These are phyloP conservation scores for Boletellus ananas DNA, from an alignment of 768 basidiomycete genomes.

Conservation along the genomic window DNA sequence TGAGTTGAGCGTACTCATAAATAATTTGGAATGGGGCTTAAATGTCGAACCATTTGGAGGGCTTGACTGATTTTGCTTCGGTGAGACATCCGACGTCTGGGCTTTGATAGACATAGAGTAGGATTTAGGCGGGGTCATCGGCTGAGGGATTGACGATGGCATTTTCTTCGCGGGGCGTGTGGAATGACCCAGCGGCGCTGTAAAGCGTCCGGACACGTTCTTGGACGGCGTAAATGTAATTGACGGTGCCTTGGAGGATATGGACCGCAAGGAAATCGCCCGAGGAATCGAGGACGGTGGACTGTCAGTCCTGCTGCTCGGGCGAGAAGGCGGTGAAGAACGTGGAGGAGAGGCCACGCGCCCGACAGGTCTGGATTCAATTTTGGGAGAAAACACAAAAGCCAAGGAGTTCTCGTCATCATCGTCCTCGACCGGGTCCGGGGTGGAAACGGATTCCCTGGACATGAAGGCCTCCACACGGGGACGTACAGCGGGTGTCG, in stretches of 20 bases:
- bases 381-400: constrained; percentile 24
- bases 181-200: constrained; percentile 22
- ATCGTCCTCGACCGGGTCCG: constrained; percentile 18
- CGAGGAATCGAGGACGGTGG: constrained; percentile 55
- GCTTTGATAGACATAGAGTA: constrained; percentile 28
- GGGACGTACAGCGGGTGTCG: constrained; percentile 19
- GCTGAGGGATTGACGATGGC: constrained; percentile 63
- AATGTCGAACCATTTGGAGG: constrained; percentile 58
- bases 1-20: constrained; percentile 60
- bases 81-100: constrained; percentile 36
- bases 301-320: constrained; percentile 14
- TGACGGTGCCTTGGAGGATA: constrained; percentile 26
- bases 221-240: constrained; percentile 36
- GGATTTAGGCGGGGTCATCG: constrained; percentile 39
- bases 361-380: constrained; percentile 2
- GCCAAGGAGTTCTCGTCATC: constrained; percentile 21
- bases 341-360: constrained; percentile 6
- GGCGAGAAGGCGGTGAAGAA: constrained; percentile 13
- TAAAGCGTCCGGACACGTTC: constrained; percentile 25
- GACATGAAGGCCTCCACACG: not conserved
- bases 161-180: constrained; percentile 53
- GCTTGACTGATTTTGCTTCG: constrained; percentile 23
- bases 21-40: constrained; percentile 46
- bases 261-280: constrained; percentile 34
- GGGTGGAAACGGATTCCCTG: constrained; percentile 3